A percentile compares a stretch with the other conserved stretches of the same genome.
Conservation (phyloP, 495 filamentous ascomycete species). For the Tuber calosporum region DNA sequence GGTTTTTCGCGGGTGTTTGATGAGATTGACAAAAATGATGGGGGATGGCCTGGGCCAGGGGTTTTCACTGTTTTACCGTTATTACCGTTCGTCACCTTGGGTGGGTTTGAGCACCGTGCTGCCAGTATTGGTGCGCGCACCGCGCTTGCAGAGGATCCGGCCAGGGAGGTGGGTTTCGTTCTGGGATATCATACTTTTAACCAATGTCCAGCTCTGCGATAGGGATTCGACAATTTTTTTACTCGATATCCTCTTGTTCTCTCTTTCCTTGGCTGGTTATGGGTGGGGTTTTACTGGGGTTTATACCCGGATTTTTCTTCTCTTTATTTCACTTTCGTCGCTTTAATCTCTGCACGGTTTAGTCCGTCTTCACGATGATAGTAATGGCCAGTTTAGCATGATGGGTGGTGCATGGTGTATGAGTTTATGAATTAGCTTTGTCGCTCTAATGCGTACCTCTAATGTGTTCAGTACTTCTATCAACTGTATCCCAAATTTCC, state of each 20-base stretch:
- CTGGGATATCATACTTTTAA: background rate
- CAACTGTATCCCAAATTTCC: background rate
- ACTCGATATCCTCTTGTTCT: background rate
- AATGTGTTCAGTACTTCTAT: background rate
- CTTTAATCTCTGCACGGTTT: background rate
- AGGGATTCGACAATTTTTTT: background rate
- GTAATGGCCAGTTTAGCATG: background rate
- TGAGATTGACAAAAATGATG: background rate
- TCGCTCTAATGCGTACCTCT: background rate
- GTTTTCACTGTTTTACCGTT: background rate
- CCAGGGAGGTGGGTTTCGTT: background rate
- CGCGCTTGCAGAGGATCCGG: background rate
- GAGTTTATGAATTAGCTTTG: background rate
- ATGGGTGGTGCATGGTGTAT: background rate
- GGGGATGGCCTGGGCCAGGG: background rate
- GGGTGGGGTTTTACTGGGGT: background rate
- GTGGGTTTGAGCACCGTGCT: background rate
- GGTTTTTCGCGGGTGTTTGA: background rate
- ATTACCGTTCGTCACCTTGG: background rate
- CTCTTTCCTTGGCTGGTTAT: background rate
- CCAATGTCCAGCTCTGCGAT: background rate
- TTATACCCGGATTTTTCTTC: background rate
- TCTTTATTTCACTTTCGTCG: background rate
- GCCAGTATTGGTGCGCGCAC: background rate
- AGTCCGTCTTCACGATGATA: background rate